Evolutionary conservation across 2,329 filamentous ascomycete genomes (phyloP).

Genomic region (Aulographum hederae): DNA sequence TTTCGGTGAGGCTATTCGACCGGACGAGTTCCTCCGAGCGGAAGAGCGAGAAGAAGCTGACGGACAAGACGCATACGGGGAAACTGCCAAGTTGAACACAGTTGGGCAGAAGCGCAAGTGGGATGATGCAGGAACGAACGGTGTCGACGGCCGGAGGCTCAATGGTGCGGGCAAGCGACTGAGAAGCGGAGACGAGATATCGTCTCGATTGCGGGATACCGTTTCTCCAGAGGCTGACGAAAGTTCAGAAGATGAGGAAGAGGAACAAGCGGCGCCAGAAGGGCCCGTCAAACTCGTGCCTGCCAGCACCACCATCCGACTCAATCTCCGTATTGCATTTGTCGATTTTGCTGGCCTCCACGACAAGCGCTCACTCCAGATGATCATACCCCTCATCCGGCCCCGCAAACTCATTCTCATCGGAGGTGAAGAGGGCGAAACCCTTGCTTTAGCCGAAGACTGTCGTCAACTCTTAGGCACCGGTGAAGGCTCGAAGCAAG

Average conservation of each 20-base stretch:
- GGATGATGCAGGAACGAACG: conserved; percentile 45
- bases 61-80: conserved; percentile 39
- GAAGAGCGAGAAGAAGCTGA: conserved; percentile 74
- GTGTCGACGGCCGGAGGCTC: conserved; percentile 17
- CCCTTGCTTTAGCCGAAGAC: conserved; percentile 57
- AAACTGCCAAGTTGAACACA: conserved; percentile 21
- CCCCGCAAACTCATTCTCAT: conserved; percentile 91
- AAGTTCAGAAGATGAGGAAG: conserved; percentile 30
- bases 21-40: conserved; percentile 82
- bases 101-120: conserved; percentile 90
- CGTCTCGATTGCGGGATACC: conserved; percentile 4
- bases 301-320: conserved; percentile 40
- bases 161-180: conserved; percentile 41
- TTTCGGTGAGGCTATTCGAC: conserved; percentile 83
- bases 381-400: conserved; percentile 84
- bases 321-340: conserved; percentile 64
- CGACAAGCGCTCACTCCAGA: conserved; percentile 82
- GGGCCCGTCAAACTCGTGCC: conserved; percentile 64
- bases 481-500: conserved; percentile 17
- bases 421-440: conserved; percentile 58
- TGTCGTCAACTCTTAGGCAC: conserved; percentile 48
- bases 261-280: conserved; percentile 19
- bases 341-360: conserved; percentile 87
- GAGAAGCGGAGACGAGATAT: conserved; percentile 11
- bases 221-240: conserved; percentile 27